Evolutionary conservation across 75 land plant species (phyloP), one percentile per base, ranked within the genome.

Genomic region (Gnetum montanum): DNA sequence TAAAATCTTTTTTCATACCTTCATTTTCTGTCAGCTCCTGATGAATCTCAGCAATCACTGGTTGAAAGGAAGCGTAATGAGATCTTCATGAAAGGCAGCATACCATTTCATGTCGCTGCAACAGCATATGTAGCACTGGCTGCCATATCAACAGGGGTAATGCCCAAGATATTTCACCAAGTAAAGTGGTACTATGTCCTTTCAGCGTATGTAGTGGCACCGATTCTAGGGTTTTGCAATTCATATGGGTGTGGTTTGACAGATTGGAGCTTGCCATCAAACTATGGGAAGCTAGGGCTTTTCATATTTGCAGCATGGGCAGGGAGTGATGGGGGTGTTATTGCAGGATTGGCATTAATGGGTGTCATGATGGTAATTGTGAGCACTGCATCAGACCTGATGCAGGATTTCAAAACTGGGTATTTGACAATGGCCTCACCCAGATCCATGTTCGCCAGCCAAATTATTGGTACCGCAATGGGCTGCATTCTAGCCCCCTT

Each of bases 351-450:
- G 4, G 82, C 62, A 0, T 57, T 60, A 3, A 72, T 82, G 34
- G 83, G 83, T n/a, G 83, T 81, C 8, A 81, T 78, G 73, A 81
- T 81, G 82, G 45, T 65, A 30, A 73, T 78, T 33, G 84, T 81
- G 20, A 57, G 67, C 50, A 77, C 82, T 6, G 76, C 84, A 5
- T 63, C 82, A 3, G 84, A 81, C 34, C 66, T 81, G 28, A 81
- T 78, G 81, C 81, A 78, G 66, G 82, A 78, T 57, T 78, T 78
- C 70, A 64, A 70, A 46, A 78, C 81, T 1, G 81, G 81, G 13
- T 77, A 76, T 60, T 66, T 79, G 18, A 79, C 82, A 3, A 58
- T 66, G 15, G 57, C 82, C 28, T 79, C 82, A 1, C 82, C 82
- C 8, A 60, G 82, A 13, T 77, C 82, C 43, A 79, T 79, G 82